Conservation (phyloP, 345 rosid species). For the Ceriops tagal region DNA sequence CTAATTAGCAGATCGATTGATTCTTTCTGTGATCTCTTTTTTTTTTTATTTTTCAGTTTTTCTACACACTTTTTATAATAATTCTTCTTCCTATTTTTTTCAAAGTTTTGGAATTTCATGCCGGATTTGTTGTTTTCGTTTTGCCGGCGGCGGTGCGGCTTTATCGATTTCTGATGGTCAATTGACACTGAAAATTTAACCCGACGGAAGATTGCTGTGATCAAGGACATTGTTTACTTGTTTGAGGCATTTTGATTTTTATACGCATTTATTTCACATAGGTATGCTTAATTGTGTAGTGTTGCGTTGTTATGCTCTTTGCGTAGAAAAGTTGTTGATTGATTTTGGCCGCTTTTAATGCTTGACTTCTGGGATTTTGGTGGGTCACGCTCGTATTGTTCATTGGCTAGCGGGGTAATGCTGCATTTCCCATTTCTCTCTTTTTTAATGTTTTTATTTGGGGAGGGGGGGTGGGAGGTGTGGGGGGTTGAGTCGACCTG, state of each 20-base stretch:
- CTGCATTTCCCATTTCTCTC: background rate
- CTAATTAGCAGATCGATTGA: background rate
- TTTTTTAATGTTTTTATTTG: background rate
- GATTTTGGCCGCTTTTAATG: background rate
- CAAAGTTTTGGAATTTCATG: no score
- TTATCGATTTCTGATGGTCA: no score
- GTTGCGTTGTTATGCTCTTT: background rate
- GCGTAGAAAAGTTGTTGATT: background rate
- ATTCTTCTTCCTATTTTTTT: background rate
- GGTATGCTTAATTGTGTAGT: background rate
- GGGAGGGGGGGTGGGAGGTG: background rate
- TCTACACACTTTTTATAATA: background rate
- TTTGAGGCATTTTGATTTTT: background rate
- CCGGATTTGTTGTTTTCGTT: no score
- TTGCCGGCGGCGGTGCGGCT: no score
- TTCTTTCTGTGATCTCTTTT: background rate
- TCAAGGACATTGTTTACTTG: no score
- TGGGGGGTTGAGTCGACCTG: no score
- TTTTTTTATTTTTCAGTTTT: background rate
- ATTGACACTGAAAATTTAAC: no score
- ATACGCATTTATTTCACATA: background rate
- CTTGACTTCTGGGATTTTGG: background rate
- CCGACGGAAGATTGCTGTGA: no score
- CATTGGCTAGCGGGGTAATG: background rate
- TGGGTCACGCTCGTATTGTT: background rate